Conservation (phyloP, 257 asterid species). For the Jaltomata sinuosa region DNA sequence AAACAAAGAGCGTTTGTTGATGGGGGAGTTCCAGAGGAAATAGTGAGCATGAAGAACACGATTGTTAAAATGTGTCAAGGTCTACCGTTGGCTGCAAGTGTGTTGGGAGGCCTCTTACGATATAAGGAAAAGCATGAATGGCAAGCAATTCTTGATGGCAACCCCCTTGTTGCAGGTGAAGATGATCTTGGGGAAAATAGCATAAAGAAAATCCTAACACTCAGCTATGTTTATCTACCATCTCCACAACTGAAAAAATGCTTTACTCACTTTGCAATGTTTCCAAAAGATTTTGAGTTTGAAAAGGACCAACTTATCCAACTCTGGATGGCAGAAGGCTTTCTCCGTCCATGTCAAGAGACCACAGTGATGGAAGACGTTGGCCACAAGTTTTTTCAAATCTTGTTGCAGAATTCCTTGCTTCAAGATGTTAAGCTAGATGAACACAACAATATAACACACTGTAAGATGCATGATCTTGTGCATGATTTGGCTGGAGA, state of each 20-base stretch:
- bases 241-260: no score
- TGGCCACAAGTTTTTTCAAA: neutral
- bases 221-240: neutral
- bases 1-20: no score
- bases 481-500: slow-evolving; percentile 18
- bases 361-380: slow-evolving; percentile 8
- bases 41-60: no score
- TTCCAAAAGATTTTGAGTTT: no score
- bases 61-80: no score
- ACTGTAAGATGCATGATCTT: slow-evolving; percentile 24
- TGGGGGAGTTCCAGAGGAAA: no score
- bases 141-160: neutral
- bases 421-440: slow-evolving; percentile 5
- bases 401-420: slow-evolving; percentile 8
- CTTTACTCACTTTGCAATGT: no score
- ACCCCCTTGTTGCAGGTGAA: neutral
- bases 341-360: neutral
- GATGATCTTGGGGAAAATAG: no score
- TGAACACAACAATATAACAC: neutral
- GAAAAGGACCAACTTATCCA: no score
- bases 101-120: neutral
- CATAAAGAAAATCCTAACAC: neutral
- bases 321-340: slow-evolving; percentile 21
- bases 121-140: slow-evolving; percentile 4
- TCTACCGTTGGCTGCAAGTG: no score